A percentile compares a stretch with the other conserved stretches of the same genome.
Evolutionary conservation across 2,329 filamentous ascomycete genomes (phyloP).

Genomic region (Claviceps sp.): DNA sequence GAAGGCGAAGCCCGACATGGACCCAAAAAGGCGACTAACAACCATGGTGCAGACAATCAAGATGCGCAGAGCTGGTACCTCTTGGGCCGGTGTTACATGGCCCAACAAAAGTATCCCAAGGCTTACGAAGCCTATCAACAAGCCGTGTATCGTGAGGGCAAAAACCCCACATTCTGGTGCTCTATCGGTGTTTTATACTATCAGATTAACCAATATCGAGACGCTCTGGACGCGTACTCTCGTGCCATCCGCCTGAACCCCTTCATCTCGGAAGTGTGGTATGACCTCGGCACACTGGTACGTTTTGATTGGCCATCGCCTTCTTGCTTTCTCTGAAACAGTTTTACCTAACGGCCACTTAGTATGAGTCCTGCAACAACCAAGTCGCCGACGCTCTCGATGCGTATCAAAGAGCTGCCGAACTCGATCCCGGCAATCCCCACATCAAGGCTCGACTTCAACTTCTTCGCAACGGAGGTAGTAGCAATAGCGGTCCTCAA

Average conservation of each 20-base stretch:
- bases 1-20: neutral
- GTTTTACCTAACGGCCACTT: slow-evolving; percentile 16
- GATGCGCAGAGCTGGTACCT: slow-evolving; percentile 99
- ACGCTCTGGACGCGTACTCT: slow-evolving; percentile 94
- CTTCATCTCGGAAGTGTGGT: slow-evolving; percentile 98
- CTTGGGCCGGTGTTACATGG: slow-evolving; percentile 96
- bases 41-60: slow-evolving; percentile 57
- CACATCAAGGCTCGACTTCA: slow-evolving; percentile 94
- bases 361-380: slow-evolving; percentile 99
- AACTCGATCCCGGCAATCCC: slow-evolving; percentile 82
- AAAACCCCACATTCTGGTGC: slow-evolving; percentile 98
- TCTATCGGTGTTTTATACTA: slow-evolving; percentile 98
- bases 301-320: slow-evolving; percentile 19
- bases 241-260: slow-evolving; percentile 92
- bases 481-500: slow-evolving; percentile 57
- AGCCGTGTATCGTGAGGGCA: slow-evolving; percentile 92
- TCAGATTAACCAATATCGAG: slow-evolving; percentile 98
- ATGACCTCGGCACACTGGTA: slow-evolving; percentile 90
- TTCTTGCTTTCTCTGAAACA: slow-evolving; percentile 12
- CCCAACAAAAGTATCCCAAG: slow-evolving; percentile 96
- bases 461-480: slow-evolving; percentile 69
- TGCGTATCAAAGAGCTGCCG: slow-evolving; percentile 86
- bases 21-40: neutral
- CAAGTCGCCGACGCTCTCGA: slow-evolving; percentile 93
- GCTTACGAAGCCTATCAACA: slow-evolving; percentile 98